Evolutionary conservation across 805 yeast species (phyloP).

Genomic region (Kodamaea leandrae): DNA sequence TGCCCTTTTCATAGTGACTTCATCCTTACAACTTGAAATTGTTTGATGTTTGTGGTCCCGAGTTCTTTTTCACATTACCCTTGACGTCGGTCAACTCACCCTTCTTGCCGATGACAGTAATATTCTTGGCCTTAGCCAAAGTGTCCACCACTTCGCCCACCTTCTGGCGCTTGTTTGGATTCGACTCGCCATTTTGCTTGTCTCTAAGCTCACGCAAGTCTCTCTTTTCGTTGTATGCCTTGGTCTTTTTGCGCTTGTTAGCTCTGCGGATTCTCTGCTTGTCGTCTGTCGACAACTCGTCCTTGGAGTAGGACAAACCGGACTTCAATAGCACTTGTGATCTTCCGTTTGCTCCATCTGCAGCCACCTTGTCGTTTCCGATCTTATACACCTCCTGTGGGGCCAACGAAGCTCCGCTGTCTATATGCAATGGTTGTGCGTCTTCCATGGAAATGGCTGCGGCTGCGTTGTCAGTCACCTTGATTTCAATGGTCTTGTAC

Average conservation of each 20-base stretch:
- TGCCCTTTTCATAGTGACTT: background rate
- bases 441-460: conserved; percentile 91
- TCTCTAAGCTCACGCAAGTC: conserved; percentile 27
- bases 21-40: conserved; percentile 24
- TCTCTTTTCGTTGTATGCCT: conserved; percentile 41
- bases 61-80: conserved; percentile 59
- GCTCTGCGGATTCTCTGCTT: conserved; percentile 85
- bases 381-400: conserved; percentile 88
- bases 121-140: conserved; percentile 66
- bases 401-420: conserved; percentile 73
- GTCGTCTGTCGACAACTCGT: conserved; percentile 80
- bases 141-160: conserved; percentile 67
- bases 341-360: conserved; percentile 30
- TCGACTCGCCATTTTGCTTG: conserved; percentile 25
- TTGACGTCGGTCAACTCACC: conserved; percentile 73
- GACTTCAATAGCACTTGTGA: conserved; percentile 66
- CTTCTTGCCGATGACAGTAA: conserved; percentile 71
- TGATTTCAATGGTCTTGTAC: conserved; percentile 68
- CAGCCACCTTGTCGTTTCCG: conserved; percentile 37
- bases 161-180: conserved; percentile 48
- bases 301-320: conserved; percentile 77
- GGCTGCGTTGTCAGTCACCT: conserved; percentile 61
- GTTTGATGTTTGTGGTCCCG: conserved; percentile 28
- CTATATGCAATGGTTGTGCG: conserved; percentile 85
- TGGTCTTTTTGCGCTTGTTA: conserved; percentile 74